Base-by-base conservation (phyloP, 441 rosid genomes). In the Gossypium davidsonii region DNA sequence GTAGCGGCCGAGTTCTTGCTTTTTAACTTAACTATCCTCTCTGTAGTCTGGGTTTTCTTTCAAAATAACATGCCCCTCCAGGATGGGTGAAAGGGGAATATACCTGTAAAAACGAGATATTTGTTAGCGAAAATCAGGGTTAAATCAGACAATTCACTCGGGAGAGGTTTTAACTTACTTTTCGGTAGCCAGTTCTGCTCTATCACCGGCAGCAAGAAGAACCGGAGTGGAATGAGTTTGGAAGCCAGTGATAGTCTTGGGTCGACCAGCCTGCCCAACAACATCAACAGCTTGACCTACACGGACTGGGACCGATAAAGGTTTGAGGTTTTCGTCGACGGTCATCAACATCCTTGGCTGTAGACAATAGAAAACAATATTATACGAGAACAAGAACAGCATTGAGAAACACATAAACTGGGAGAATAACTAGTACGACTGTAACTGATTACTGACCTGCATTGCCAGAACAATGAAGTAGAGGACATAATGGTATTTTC, bases 141-240 rank as follows among this genome's bases (percentile, higher is more conserved):
- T 26, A 26, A 26, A 26, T 53, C 53, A 1, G 9, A 61, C 14
- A 1, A 31, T 4, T 42, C 28, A 44, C 4, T 12, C 18, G 0
- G 51, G 14, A 18, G 46, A 28, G 6, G 6, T 28, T 28, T 28
- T 28, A 52, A 48, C 88, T 72, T 82, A 95, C 99, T 92, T 95
- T 72, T 95, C 97, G 0, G 99, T 92, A 1, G 99, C 99, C 56
- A 95, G 84, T 55, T 95, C 99, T 2, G 98, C 99, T 79, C 96
- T 86, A 75, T 95, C 99, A 18, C 98, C 98, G 55, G 92, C 99
- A 61, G 99, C 96, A 15, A 95, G 85, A 70, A 94, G 97, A 73
- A 95, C 98, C 0, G 97, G 99, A n/a, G 98, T 89, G 2, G 96
- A 90, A 79, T 95, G 98, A 3, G 99, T 95, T 83, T 92, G 98